Percentiles rank a stretch among this genome's conserved stretches.
Evolutionary conservation across 495 filamentous ascomycete species (phyloP).

Genomic region (Neurospora sp.): DNA sequence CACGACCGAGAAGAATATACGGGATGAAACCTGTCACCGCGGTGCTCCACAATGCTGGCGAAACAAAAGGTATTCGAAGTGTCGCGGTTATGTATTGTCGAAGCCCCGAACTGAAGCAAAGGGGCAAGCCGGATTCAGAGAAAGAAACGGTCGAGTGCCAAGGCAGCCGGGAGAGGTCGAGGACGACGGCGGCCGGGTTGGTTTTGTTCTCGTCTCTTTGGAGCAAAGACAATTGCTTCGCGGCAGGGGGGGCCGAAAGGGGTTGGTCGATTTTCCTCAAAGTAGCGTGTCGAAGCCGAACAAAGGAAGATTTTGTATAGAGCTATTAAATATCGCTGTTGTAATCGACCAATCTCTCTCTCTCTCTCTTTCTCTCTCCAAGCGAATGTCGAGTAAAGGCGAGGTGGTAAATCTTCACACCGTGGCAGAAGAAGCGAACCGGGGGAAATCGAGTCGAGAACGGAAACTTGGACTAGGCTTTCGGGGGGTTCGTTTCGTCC

Average conservation of each 20-base stretch:
- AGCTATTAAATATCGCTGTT: constrained; percentile 20
- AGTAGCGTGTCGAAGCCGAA: constrained; percentile 1
- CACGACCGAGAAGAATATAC: constrained; percentile 26
- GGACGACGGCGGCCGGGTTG: not conserved
- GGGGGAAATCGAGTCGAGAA: not conserved
- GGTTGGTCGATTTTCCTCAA: constrained; percentile 5
- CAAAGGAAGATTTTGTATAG: constrained; percentile 12
- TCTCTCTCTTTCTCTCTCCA: constrained; percentile 5
- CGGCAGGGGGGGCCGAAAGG: constrained; percentile 5
- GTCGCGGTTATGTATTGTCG: not conserved
- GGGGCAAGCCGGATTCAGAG: constrained; percentile 9
- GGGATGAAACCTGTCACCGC: constrained; percentile 4
- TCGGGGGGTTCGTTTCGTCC: not conserved
- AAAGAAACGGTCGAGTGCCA: constrained; percentile 18
- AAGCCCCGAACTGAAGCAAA: not conserved
- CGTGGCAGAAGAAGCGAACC: not conserved
- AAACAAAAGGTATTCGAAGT: not conserved
- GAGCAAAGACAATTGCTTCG: constrained; percentile 13
- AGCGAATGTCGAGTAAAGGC: constrained; percentile 19
- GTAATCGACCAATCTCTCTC: constrained; percentile 6
- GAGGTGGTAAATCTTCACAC: not conserved
- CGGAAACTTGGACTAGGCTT: not conserved
- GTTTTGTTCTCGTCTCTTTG: not conserved
- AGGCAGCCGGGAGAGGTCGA: constrained; percentile 3
- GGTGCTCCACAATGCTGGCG: not conserved